A percentile compares a stretch with the other conserved stretches of the same genome.
Conservation (phyloP, 306 rosid species). For the Trichosanthes truncata region DNA sequence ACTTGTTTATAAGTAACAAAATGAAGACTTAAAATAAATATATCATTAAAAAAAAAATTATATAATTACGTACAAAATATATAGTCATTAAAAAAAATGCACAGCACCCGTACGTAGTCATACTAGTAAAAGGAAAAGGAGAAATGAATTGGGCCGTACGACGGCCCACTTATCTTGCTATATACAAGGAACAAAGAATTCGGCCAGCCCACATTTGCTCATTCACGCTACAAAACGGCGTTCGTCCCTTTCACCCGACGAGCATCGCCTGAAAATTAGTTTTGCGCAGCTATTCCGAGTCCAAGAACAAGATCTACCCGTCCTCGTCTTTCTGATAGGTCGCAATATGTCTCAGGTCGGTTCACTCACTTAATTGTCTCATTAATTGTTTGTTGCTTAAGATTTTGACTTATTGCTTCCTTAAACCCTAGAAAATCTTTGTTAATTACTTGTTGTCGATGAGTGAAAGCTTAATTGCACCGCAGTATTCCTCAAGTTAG, state of each 20-base stretch:
- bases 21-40: too few species aligned
- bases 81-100: too few species aligned
- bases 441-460: too few species aligned
- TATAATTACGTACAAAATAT: too few species aligned
- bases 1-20: too few species aligned
- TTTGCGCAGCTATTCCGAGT: neutral
- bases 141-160: neutral
- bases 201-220: neutral
- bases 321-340: neutral
- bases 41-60: too few species aligned
- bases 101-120: too few species aligned
- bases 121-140: neutral
- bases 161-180: neutral
- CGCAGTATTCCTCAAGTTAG: neutral
- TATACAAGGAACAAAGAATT: neutral
- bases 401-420: neutral
- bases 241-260: neutral
- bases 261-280: neutral
- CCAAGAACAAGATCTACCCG: neutral
- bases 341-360: constrained; percentile 46
- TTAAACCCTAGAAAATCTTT: constrained; percentile 12
- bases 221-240: neutral
- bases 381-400: neutral
- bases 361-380: neutral
- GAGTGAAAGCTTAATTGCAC: neutral